Conservation (phyloP, 2,329 filamentous ascomycete genomes). For the Ceratocystis diversiconidia region DNA sequence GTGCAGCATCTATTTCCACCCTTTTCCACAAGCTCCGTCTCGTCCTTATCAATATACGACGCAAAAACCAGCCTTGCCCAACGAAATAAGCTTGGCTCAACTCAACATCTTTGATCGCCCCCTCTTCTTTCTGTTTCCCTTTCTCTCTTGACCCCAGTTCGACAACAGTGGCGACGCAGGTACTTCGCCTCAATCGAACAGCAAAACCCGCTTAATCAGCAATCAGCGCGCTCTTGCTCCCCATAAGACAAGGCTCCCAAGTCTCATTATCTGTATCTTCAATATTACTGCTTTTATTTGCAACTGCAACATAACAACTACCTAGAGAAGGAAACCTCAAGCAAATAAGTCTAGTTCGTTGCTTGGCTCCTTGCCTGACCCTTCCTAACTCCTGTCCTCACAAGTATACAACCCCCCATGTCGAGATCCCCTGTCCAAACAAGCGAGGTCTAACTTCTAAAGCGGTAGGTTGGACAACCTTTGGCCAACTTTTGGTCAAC, state of each 20-base stretch:
- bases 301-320: neutral
- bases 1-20: neutral
- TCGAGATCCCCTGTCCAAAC: constrained; percentile 9
- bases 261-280: neutral
- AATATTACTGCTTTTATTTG: neutral
- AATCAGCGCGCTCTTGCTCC: neutral
- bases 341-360: neutral
- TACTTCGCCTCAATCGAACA: constrained; percentile 2
- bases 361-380: constrained; percentile 5
- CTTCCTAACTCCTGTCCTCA: constrained; percentile 6
- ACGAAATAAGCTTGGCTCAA: neutral
- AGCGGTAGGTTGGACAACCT: constrained; percentile 13
- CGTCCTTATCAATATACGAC: neutral
- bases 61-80: neutral
- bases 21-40: neutral
- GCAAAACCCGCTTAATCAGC: neutral
- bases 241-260: neutral
- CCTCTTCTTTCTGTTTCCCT: neutral
- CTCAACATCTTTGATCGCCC: neutral
- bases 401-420: constrained; percentile 2
- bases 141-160: neutral
- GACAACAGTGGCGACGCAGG: neutral
- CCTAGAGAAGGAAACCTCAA: neutral
- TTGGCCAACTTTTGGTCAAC: neutral
- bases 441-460: constrained; percentile 17